phyloP scores from a whole-genome alignment of 495 filamentous ascomycete genomes.

The Penicillium cosmopolitanum region DNA sequence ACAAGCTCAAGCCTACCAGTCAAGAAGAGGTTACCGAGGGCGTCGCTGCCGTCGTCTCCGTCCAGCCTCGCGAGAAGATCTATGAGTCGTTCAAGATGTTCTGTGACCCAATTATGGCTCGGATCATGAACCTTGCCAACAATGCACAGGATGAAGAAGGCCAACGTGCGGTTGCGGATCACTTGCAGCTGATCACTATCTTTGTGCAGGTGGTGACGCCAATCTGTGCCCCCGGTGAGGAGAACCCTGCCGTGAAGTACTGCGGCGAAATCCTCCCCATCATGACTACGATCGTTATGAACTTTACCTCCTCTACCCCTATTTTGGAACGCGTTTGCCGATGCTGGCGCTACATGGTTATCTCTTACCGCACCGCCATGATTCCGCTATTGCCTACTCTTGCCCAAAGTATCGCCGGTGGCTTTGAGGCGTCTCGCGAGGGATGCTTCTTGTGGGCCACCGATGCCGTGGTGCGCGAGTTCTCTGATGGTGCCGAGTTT shows the following conservation, averaged over 20 bases:
- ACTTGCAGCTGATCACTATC: slow-evolving; percentile 86
- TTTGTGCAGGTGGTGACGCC: slow-evolving; percentile 83
- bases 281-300: slow-evolving; percentile 79
- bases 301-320: slow-evolving; percentile 79
- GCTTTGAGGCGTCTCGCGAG: slow-evolving; percentile 84
- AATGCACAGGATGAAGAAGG: slow-evolving; percentile 77
- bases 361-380: slow-evolving; percentile 90
- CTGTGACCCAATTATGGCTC: slow-evolving; percentile 87
- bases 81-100: slow-evolving; percentile 87
- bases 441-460: slow-evolving; percentile 98
- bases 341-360: slow-evolving; percentile 94
- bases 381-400: slow-evolving; percentile 80
- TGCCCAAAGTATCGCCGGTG: slow-evolving; percentile 81
- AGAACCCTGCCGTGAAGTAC: slow-evolving; percentile 93
- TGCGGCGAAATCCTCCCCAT: slow-evolving; percentile 91
- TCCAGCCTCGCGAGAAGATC: slow-evolving; percentile 77
- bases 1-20: slow-evolving; percentile 79
- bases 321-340: slow-evolving; percentile 93
- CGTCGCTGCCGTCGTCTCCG: slow-evolving; percentile 85
- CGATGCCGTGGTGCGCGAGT: slow-evolving; percentile 91
- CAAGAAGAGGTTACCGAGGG: slow-evolving; percentile 97
- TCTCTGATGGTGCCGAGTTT: slow-evolving; percentile 82
- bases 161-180: slow-evolving; percentile 80
- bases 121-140: slow-evolving; percentile 86
- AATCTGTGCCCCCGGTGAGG: slow-evolving; percentile 68